Percentiles rank a stretch among this genome's conserved stretches.
These are phyloP conservation scores for Pichia norvegensis DNA, from an alignment of 1,139 yeast genomes.

Conservation along the genomic window DNA sequence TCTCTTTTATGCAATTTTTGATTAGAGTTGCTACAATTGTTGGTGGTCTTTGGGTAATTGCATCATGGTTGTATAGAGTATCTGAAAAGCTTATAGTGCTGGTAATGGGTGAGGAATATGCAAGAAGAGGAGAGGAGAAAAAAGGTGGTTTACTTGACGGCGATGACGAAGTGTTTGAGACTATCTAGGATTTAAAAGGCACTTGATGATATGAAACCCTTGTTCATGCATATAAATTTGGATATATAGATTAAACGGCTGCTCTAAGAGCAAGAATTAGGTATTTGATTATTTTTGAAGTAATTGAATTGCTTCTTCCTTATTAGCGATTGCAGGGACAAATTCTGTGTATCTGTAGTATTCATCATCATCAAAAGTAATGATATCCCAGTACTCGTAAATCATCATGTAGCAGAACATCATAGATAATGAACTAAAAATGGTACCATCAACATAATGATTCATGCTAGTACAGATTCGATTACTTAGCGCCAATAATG, in stretches of 20 bases:
- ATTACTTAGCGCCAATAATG: conserved; percentile 60
- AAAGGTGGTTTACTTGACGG: conserved; percentile 25
- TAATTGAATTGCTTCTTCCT: conserved; percentile 14
- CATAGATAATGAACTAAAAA: conserved; percentile 76
- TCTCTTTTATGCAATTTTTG: conserved; percentile 71
- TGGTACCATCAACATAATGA: conserved; percentile 86
- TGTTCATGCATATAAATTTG: not conserved
- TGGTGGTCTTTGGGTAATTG: conserved; percentile 62
- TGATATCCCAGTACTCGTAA: conserved; percentile 93
- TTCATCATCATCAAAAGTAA: conserved; percentile 92
- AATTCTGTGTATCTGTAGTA: conserved; percentile 42
- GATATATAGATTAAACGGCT: not conserved
- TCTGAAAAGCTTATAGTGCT: conserved; percentile 39
- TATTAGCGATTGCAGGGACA: conserved; percentile 25
- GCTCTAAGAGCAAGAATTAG: not conserved
- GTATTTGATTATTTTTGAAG: conserved; percentile 5
- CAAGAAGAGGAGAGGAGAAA: conserved; percentile 50
- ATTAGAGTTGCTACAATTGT: conserved; percentile 70
- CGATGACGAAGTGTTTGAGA: conserved; percentile 22
- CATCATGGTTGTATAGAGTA: conserved; percentile 35
- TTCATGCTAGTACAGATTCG: conserved; percentile 61
- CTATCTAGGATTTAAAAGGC: conserved; percentile 10
- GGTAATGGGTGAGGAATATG: conserved; percentile 44
- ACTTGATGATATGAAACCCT: not conserved
- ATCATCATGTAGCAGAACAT: conserved; percentile 86